These are phyloP conservation scores for Tirmania nivea DNA, from an alignment of 495 filamentous ascomycete genomes.

Conservation along the genomic window DNA sequence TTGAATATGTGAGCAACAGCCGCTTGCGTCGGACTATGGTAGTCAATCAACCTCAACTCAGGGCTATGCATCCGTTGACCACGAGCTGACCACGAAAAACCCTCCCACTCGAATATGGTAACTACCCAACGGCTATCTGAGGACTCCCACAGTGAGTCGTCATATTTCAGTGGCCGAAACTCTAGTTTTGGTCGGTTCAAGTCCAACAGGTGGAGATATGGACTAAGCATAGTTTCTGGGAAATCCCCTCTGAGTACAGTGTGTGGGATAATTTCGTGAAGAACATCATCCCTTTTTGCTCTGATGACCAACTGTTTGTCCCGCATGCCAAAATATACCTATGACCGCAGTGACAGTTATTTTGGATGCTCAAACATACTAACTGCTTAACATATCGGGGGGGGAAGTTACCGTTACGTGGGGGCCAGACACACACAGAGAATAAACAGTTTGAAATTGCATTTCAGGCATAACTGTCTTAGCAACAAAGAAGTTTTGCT, in stretches of 20 bases:
- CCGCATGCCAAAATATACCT: not conserved
- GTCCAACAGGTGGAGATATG: conserved; percentile 38
- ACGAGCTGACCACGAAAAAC: conserved; percentile 6
- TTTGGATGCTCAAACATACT: not conserved
- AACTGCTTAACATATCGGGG: not conserved
- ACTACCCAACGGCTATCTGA: not conserved
- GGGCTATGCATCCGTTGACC: conserved; percentile 11
- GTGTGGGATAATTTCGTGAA: conserved; percentile 26
- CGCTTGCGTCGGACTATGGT: conserved; percentile 1
- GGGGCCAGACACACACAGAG: no score
- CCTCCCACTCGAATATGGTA: conserved; percentile 18
- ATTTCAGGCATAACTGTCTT: no score
- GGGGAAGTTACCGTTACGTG: not conserved
- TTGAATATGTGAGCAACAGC: conserved; percentile 16
- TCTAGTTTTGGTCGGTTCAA: conserved; percentile 9
- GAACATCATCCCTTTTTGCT: not conserved
- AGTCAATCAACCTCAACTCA: conserved; percentile 19
- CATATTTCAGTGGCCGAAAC: conserved; percentile 25
- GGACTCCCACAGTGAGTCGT: conserved; percentile 24
- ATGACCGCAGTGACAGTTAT: not conserved
- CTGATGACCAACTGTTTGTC: conserved; percentile 6
- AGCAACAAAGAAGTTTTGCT: no score
- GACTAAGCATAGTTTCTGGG: conserved; percentile 24
- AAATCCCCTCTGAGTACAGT: conserved; percentile 24
- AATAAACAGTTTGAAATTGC: no score